Evolutionary conservation across 2,329 filamentous ascomycete species (phyloP), one percentile per base, ranked within the genome.

Genomic region (Pyrenochaeta sp.): DNA sequence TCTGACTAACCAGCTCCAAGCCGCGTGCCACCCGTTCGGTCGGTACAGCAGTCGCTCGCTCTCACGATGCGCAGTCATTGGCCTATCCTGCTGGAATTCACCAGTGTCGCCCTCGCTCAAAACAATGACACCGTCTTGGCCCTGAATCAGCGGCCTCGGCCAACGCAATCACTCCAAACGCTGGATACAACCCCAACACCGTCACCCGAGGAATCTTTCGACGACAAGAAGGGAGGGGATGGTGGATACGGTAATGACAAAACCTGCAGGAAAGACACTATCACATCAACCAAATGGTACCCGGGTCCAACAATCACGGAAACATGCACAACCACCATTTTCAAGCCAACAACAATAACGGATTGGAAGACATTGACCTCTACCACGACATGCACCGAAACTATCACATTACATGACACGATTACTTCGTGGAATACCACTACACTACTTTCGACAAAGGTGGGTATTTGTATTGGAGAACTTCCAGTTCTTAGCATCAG

Each of bases 41-140:
- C 59, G 59, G 62, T 63, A 58, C 61, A 68, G 55, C 66, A 67
- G 63, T 68, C 71, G 53, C 51, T 72, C 69, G 61, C 68, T 75
- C 52, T 50, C 66, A 72, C 25, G 24, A 77, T 77, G 75, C 72
- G 64, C 46, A 61, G 52, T 43, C 30, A 69, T 53, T 69, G 62
- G 65, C 56, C 63, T 50, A 43, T 67, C 8, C 49, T 73, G 22
- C 50, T 76, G 59, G 72, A 64, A 36, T 51, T 73, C 50, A 61
- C 59, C 45, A 59, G 64, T 42, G 52, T 66, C 37, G 68, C 61
- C 25, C 40, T 58, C 37, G 72, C 69, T 28, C 62, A 66, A 28
- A 59, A 68, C 51, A 70, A 66, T 36, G 32, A 57, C 34, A 66
- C 66, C 28, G 45, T 61, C 15, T 50, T 56, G 15, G 53, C 48